These are phyloP conservation scores for Neofusicoccum sp. DNA, from an alignment of 2,329 filamentous ascomycete species.

Conservation along the genomic window DNA sequence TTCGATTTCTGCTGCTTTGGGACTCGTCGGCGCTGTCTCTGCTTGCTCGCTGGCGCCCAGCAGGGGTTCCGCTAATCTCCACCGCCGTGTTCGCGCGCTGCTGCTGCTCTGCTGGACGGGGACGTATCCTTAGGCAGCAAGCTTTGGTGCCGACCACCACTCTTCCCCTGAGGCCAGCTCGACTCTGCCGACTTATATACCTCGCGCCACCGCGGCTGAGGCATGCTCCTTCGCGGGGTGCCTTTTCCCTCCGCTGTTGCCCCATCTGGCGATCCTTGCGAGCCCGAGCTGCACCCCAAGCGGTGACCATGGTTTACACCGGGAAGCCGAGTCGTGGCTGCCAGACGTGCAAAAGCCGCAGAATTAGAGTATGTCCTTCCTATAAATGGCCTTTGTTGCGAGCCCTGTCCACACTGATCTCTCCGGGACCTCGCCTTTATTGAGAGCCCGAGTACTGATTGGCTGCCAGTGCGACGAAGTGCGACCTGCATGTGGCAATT, in stretches of 20 bases:
- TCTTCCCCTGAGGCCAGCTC: conserved; percentile 1
- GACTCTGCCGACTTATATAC: conserved; percentile 1
- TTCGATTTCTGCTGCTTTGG: conserved; percentile 1
- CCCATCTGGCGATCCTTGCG: conserved; percentile 12
- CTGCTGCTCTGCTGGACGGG: not conserved
- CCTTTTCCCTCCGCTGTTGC: conserved; percentile 3
- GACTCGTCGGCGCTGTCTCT: not conserved
- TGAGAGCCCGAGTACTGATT: conserved; percentile 19
- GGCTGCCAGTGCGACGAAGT: conserved; percentile 62
- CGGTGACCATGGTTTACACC: conserved; percentile 37
- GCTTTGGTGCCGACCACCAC: not conserved
- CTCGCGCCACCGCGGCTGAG: conserved; percentile 11
- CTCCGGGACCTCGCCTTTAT: not conserved
- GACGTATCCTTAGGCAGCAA: conserved; percentile 5
- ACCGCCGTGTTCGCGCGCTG: not conserved
- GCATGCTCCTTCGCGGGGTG: conserved; percentile 8
- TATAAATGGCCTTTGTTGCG: not conserved
- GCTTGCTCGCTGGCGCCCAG: not conserved
- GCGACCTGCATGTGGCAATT: conserved; percentile 65
- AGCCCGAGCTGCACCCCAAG: not conserved
- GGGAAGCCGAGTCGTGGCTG: conserved; percentile 55
- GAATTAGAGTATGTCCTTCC: conserved; percentile 63
- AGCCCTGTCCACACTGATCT: not conserved
- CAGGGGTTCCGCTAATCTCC: not conserved
- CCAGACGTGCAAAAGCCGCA: conserved; percentile 70